Evolutionary conservation across 306 rosid species (phyloP).

Genomic region (Vicia villosa): DNA sequence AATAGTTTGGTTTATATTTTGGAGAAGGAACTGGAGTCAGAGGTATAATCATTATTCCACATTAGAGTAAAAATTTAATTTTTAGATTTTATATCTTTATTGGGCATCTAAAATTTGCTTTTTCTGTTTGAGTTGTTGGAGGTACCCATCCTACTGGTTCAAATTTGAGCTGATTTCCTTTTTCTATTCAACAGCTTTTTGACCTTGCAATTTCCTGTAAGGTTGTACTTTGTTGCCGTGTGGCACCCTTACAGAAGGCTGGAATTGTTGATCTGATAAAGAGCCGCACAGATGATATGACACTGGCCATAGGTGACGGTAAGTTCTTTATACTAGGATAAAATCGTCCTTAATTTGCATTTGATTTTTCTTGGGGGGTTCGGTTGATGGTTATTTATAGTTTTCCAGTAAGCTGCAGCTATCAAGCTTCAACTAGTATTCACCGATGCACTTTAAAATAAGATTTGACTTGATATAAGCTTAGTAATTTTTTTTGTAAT

Average conservation of each 20-base stretch:
- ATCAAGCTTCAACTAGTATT: conserved; percentile 29
- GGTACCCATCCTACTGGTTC: conserved; percentile 20
- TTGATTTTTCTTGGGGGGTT: conserved; percentile 21
- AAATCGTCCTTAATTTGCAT: conserved; percentile 16
- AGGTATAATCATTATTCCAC: conserved; percentile 57
- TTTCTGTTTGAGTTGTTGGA: conserved; percentile 19
- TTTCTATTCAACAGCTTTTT: conserved; percentile 67
- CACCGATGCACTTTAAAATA: conserved; percentile 20
- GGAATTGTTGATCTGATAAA: conserved; percentile 94
- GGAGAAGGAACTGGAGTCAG: conserved; percentile 78
- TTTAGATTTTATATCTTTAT: conserved; percentile 6
- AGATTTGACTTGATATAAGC: conserved; percentile 25
- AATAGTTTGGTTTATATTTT: conserved; percentile 91
- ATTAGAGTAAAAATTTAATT: background rate
- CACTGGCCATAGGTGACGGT: conserved; percentile 98
- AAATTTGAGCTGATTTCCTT: conserved; percentile 6
- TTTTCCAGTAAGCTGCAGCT: conserved; percentile 8
- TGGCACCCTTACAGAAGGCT: conserved; percentile 97
- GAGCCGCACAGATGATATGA: conserved; percentile 92
- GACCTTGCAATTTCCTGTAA: conserved; percentile 84
- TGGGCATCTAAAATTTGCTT: conserved; percentile 20
- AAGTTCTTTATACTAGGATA: conserved; percentile 36
- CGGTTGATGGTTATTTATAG: conserved; percentile 9
- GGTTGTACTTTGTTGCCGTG: conserved; percentile 96
- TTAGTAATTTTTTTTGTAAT: conserved; percentile 9